Conservation (phyloP, 2,329 filamentous ascomycete species). For the Ploettnerulaceae sp. region DNA sequence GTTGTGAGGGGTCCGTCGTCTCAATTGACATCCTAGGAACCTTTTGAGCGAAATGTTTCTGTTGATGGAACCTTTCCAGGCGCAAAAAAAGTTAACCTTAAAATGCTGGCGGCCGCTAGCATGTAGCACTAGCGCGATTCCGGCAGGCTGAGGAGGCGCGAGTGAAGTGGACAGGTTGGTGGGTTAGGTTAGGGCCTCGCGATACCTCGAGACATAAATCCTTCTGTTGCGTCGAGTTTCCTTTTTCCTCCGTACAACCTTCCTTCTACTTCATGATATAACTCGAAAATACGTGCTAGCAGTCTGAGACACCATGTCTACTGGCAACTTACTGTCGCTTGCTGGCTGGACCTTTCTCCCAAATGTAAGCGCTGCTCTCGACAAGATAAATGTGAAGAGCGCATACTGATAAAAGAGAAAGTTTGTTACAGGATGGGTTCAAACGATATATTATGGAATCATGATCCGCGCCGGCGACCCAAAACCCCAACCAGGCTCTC, state of each 20-base stretch:
- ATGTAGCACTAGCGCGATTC: background rate
- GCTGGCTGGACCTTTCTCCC: constrained; percentile 59
- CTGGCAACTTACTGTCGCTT: constrained; percentile 44
- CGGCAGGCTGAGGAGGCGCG: background rate
- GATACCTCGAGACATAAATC: too few species aligned
- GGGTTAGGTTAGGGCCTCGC: too few species aligned
- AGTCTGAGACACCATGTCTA: constrained; percentile 21
- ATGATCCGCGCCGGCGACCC: constrained; percentile 86
- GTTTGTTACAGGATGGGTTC: constrained; percentile 73
- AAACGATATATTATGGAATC: constrained; percentile 79
- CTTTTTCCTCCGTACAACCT: background rate
- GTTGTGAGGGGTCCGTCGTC: constrained; percentile 12
- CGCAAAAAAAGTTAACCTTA: constrained; percentile 9
- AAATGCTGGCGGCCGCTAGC: constrained; percentile 25
- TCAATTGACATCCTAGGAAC: constrained; percentile 29
- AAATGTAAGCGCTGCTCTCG: constrained; percentile 41
- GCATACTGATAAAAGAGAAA: constrained; percentile 36
- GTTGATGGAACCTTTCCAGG: background rate
- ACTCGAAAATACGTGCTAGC: background rate
- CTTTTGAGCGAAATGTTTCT: background rate
- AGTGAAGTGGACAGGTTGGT: constrained; percentile 15
- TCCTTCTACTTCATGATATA: constrained; percentile 8
- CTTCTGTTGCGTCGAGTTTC: too few species aligned
- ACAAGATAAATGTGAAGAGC: background rate
- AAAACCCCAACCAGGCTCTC: constrained; percentile 65